Conservation (phyloP, 805 yeast genomes). For the Starmera quercuum region DNA sequence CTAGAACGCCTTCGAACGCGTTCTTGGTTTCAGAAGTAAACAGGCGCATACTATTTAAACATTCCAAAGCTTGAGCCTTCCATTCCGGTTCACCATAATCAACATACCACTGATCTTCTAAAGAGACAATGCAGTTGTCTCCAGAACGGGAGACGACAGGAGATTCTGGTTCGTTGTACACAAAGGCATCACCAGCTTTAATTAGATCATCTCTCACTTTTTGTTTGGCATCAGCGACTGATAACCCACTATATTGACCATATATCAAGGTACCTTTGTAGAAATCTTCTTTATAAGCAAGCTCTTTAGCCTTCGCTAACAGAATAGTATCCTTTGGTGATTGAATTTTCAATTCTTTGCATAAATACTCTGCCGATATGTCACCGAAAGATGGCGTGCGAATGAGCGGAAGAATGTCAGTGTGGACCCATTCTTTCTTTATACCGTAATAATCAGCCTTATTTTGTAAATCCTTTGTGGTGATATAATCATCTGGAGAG, state of each 20-base stretch:
- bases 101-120: constrained; percentile 97
- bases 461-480: constrained; percentile 73
- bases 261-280: constrained; percentile 77
- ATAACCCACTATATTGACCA: constrained; percentile 83
- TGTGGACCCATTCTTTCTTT: constrained; percentile 76
- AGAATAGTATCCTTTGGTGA: constrained; percentile 88
- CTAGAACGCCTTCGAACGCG: constrained; percentile 89
- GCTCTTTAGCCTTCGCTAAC: constrained; percentile 87
- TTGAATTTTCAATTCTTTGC: constrained; percentile 81
- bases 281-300: constrained; percentile 93
- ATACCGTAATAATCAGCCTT: constrained; percentile 89
- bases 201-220: constrained; percentile 79
- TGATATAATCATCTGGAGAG: constrained; percentile 95
- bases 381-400: constrained; percentile 84
- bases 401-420: constrained; percentile 68
- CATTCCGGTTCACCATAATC: constrained; percentile 94
- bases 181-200: constrained; percentile 72
- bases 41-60: constrained; percentile 68
- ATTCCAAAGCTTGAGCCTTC: constrained; percentile 75
- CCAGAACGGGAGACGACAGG: constrained; percentile 90
- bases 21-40: constrained; percentile 78
- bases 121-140: constrained; percentile 91
- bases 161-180: constrained; percentile 91
- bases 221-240: constrained; percentile 86
- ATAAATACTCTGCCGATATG: constrained; percentile 74